These are phyloP conservation scores for Polytrichum commune DNA, from an alignment of 225 moss, liverwort and hornwort genomes.

Conservation along the genomic window DNA sequence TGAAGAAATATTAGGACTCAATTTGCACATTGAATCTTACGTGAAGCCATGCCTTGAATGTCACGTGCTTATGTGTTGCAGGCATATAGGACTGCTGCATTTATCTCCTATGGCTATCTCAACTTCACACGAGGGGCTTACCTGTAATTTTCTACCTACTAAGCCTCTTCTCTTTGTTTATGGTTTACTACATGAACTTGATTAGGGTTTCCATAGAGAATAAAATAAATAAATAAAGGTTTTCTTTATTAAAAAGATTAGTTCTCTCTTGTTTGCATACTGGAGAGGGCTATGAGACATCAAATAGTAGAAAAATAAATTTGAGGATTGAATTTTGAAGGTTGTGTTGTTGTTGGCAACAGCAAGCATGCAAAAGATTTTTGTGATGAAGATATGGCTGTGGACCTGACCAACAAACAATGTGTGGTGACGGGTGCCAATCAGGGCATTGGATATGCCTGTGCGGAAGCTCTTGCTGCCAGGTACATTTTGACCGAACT, in stretches of 20 bases:
- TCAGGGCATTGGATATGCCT: constrained; percentile 77
- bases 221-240: too few relatives aligned
- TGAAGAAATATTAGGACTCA: too few relatives aligned
- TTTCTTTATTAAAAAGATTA: too few relatives aligned
- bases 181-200: not conserved
- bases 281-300: too few relatives aligned
- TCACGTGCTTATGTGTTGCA: constrained; percentile 18
- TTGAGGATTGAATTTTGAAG: not conserved
- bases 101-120: constrained; percentile 61
- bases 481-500: constrained; percentile 26
- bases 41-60: too few relatives aligned
- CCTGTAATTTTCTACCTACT: constrained; percentile 34
- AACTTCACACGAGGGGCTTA: constrained; percentile 68
- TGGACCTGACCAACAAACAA: constrained; percentile 67
- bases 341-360: constrained; percentile 10
- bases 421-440: constrained; percentile 81
- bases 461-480: constrained; percentile 72
- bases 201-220: not conserved
- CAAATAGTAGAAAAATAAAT: too few relatives aligned
- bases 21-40: too few relatives aligned
- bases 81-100: constrained; percentile 57
- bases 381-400: constrained; percentile 49
- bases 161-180: not conserved
- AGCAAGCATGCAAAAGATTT: constrained; percentile 78
- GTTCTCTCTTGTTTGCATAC: too few relatives aligned